Evolutionary conservation across 306 rosid genomes (phyloP), one percentile per base, ranked within the genome.

Genomic region (Cicer pinnatifidum): DNA sequence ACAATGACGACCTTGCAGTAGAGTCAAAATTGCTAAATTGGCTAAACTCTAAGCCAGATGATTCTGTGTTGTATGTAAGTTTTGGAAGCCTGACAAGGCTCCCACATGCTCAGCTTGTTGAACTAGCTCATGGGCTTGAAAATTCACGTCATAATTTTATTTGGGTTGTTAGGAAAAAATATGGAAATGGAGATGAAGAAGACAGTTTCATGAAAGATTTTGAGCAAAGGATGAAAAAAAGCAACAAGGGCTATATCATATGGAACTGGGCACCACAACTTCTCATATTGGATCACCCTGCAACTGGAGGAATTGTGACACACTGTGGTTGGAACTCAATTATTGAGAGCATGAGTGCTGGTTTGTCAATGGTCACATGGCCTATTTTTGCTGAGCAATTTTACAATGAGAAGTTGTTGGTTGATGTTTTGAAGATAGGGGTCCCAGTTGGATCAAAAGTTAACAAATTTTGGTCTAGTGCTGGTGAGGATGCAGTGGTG

Each of bases 241-340:
- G 70, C 64, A 79, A 66, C 3, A 72, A 58, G 35, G 83, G 79
- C 0, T 58, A 11, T 58, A 57, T 79, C 28, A 66, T 79, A 66
- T 73, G 79, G 83, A 57, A 73, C 16, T 79, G 83, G 83, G 79
- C 70, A 9, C 83, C 79, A 20, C 83, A 73, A 13, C 7, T 73
- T n/a, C 13, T 66, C 5, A 80, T 73, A 73, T 67, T 80, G 71
- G 17, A 67, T 45, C 79, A 80, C 50, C 70, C 75, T 57, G 6
- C 79, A 5, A 39, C 51, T 3, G 79, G 79, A 38, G 79, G 79
- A 2, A 40, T 80, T 5, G 47, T 80, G 58, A 73, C 83, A 45
- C 79, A 73, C 8, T 80, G 79, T 80, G 83, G 83, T 43, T 71
- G 78, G 82, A 79, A 79, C 17, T 43, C 78, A 0, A 72, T 54